Evolutionary conservation across 2,329 filamentous ascomycete genomes (phyloP), one percentile per base, ranked within the genome.

Genomic region (Ophiocordyceps unilateralis): DNA sequence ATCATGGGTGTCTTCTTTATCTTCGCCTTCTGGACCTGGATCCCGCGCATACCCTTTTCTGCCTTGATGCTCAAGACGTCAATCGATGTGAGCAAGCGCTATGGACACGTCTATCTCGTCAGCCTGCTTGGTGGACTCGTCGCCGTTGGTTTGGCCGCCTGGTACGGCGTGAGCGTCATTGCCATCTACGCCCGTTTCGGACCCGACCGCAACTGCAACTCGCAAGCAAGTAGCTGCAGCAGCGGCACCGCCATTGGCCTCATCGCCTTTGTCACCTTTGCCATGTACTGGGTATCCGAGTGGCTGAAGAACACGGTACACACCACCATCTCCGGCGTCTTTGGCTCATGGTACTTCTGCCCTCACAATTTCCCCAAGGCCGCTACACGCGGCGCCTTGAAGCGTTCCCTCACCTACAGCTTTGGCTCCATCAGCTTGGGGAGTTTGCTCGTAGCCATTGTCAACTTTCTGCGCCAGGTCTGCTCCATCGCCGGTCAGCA

Each of bases 261-360:
- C 24, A 67, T 93, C 5, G 83, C 81, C 17, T 95, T 93, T 58
- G 74, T 87, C 50, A 93, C 87, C 0, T 95, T 96, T 54, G 81
- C 87, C 43, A 84, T 80, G 62, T 95, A 93, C 64, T 96, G 89
- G 89, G 79, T 94, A 49, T 81, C 83, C 2, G 89, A 96, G 58
- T 89, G 83, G 72, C 66, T 95, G 52, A 95, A 95, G 67, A 94
- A 93, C 62, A 87, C 84, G 1, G 84, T 94, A 40, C 87, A 96
- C 57, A 82, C 81, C 2, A 87, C 78, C 21, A 82, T 94, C 45
- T 83, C 86, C 0, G 88, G 89, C 0, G 79, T 94, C 0, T 95
- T 93, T 53, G 88, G 86, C 1, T 81, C 82, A 1, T 96, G 89
- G 89, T 96, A 93, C 65, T 95, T 93, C 58, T 81, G 75, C 48